Base-by-base conservation (phyloP, 495 filamentous ascomycete species). In the Penicillium nucicola region DNA sequence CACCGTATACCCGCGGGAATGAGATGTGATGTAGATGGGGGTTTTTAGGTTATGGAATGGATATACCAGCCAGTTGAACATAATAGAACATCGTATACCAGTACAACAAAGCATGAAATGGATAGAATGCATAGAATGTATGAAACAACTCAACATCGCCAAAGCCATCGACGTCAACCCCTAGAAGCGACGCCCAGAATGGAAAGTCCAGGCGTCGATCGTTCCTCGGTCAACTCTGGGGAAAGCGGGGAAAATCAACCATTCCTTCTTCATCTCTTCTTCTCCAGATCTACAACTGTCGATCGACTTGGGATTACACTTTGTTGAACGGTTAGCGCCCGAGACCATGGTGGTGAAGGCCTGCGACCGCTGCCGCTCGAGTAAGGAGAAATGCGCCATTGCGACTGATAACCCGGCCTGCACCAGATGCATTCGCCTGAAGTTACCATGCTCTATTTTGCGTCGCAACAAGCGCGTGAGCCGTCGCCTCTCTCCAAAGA, bases 371-470 rank as follows among this genome's bases (percentile, higher is more conserved):
- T 66, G 60, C 55, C 53, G 56, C 33, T 34, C 31, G 40, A 59
- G 43, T 45, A 56, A 64, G 51, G 62, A 64, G 41, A 63, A 61
- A 48, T 58, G 57, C 57, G 48, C 47, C 10, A 53, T 60, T 41
- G 38, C 48, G 12, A 51, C 44, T 20, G 52, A 47, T 42, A 42
- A 51, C 39, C 54, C 60, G 18, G 45, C 54, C 35, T 66, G 62
- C 57, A 43, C 50, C n/a, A 39, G 60, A 53, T 66, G 62, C 42
- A 52, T 43, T 13, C 60, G 57, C 25, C 50, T 66, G 45, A 66
- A 61, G 42, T 53, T 57, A n/a, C 33, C 45, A 25, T 61, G 57
- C 32, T 54, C 48, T 2, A 55, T 50, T n/a, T 57, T 58, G 3
- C 52, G 60, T 17, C 55, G 48, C 18, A 56, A 57, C 32, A 57